These are phyloP conservation scores for Nicotiana otophora DNA, from an alignment of 257 asterid species.

Conservation along the genomic window DNA sequence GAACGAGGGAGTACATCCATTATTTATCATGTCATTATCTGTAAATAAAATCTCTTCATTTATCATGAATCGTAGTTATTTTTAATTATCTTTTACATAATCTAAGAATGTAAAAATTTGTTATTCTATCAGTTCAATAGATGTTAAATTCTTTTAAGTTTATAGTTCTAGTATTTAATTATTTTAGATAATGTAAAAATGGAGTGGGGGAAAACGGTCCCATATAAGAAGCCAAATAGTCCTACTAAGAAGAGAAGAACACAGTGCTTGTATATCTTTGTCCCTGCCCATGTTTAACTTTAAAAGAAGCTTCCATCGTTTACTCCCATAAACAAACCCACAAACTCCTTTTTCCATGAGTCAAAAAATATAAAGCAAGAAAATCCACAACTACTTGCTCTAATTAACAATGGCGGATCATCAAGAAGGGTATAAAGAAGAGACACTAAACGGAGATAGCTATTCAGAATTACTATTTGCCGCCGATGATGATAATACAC, in stretches of 20 bases:
- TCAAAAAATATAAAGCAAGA: not conserved
- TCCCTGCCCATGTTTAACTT: constrained; percentile 9
- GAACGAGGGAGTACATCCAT: too few species aligned
- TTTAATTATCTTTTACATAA: too few species aligned
- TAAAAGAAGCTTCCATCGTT: constrained; percentile 36
- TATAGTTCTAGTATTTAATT: too few species aligned
- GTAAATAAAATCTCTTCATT: too few species aligned
- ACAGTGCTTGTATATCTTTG: constrained; percentile 16
- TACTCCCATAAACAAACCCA: constrained; percentile 22
- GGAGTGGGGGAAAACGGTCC: not conserved
- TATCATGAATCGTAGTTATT: too few species aligned
- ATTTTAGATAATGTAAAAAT: not conserved
- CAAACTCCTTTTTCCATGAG: not conserved
- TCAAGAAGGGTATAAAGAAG: constrained; percentile 32
- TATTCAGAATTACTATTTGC: constrained; percentile 63
- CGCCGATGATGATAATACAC: constrained; percentile 27
- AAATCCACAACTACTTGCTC: not conserved
- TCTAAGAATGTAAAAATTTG: too few species aligned
- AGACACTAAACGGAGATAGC: constrained; percentile 39
- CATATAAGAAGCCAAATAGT: not conserved
- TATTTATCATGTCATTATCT: too few species aligned
- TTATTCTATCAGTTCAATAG: too few species aligned
- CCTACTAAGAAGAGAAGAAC: constrained; percentile 16
- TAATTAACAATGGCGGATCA: constrained; percentile 37
- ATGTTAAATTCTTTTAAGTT: too few species aligned